Evolutionary conservation across 2,329 filamentous ascomycete genomes (phyloP).

Genomic region (Dactylellina cionopaga): DNA sequence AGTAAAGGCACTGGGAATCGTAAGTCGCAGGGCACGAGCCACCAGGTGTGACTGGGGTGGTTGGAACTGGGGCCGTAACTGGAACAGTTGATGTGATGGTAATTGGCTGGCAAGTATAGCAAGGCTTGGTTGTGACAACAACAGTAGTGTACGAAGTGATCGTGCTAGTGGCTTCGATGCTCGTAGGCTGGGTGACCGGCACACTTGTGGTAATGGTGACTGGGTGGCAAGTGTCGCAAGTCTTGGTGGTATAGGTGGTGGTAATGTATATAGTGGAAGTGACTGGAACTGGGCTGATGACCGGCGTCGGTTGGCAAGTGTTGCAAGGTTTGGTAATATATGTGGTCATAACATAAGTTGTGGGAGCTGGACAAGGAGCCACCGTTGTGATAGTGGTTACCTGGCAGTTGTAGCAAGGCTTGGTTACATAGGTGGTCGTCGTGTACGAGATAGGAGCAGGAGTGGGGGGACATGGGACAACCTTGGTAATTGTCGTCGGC

Average conservation of each 20-base stretch:
- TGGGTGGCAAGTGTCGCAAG: constrained; percentile 22
- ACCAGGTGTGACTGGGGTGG: background rate
- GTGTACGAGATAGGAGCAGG: background rate
- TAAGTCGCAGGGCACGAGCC: background rate
- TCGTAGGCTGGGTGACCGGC: constrained; percentile 5
- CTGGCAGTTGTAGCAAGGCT: constrained; percentile 6
- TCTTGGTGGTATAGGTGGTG: constrained; percentile 11
- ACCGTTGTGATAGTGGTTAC: constrained; percentile 20
- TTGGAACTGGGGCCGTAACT: constrained; percentile 7
- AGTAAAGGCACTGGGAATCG: background rate
- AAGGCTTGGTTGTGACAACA: constrained; percentile 27
- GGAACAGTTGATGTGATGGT: constrained; percentile 26
- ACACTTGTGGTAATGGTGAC: constrained; percentile 22
- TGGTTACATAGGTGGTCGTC: constrained; percentile 24
- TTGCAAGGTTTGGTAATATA: constrained; percentile 1
- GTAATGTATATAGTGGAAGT: background rate
- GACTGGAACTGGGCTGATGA: constrained; percentile 4
- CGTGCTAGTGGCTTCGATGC: background rate
- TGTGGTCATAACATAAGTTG: background rate
- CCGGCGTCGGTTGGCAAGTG: background rate
- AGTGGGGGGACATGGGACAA: background rate
- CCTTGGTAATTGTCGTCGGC: constrained; percentile 6
- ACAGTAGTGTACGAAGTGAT: constrained; percentile 17
- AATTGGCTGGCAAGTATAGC: constrained; percentile 23
- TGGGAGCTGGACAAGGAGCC: constrained; percentile 8